Evolutionary conservation across 2,329 filamentous ascomycete genomes (phyloP).

Genomic region (Colletotrichum higginsianum): DNA sequence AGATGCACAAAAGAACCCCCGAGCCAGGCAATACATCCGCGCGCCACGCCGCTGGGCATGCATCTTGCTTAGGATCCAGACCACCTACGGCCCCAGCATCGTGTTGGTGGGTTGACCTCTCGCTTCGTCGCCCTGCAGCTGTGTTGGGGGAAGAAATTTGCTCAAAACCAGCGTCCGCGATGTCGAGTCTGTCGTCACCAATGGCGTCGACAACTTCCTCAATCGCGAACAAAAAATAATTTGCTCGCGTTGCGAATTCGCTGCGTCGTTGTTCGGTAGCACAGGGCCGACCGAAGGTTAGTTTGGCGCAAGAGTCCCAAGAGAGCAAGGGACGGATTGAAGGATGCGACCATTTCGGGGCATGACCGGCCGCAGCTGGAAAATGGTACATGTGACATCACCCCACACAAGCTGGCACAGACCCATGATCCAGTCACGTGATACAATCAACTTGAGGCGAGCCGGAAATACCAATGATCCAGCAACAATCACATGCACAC

Average conservation of each 20-base stretch:
- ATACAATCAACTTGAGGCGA: too few species aligned
- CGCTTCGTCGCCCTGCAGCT: constrained; percentile 8
- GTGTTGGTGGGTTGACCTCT: constrained; percentile 7
- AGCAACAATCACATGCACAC: neutral
- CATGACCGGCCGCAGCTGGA: neutral
- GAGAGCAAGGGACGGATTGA: neutral
- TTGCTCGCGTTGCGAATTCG: neutral
- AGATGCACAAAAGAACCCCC: neutral
- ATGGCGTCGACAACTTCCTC: neutral
- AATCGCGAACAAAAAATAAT: neutral
- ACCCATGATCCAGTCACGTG: neutral
- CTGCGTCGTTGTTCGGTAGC: neutral
- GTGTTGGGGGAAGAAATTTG: constrained; percentile 2
- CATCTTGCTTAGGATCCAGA: constrained; percentile 5
- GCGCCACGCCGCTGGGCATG: constrained; percentile 1
- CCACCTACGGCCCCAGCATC: neutral
- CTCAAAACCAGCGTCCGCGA: constrained; percentile 1
- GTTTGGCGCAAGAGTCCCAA: neutral
- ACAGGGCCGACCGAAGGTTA: neutral
- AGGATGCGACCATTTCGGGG: neutral
- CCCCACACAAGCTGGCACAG: neutral
- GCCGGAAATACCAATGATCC: neutral
- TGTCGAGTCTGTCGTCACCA: neutral
- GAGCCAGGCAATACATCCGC: neutral
- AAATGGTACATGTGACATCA: neutral